Evolutionary conservation across 148 eudicot species (phyloP).

Genomic region (Bassia scoparia): DNA sequence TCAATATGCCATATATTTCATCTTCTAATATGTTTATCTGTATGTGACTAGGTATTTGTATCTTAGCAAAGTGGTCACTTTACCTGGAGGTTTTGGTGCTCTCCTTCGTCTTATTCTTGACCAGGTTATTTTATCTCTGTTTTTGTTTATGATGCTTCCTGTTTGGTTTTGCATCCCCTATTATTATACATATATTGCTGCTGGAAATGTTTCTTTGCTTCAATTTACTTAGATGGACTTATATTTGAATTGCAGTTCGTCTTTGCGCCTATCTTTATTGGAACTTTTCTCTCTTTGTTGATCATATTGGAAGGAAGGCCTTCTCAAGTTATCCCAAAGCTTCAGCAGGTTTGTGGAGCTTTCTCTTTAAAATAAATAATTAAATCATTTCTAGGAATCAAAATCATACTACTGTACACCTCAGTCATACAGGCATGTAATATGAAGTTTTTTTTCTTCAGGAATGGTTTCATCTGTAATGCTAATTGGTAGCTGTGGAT

Average conservation of each 20-base stretch:
- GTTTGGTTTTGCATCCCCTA: conserved; percentile 6
- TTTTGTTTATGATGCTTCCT: conserved; percentile 7
- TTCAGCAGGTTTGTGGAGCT: conserved; percentile 57
- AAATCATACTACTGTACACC: neutral
- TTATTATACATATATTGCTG: neutral
- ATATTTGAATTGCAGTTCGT: conserved; percentile 59
- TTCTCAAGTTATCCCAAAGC: conserved; percentile 75
- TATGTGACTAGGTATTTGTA: conserved; percentile 47
- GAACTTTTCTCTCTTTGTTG: conserved; percentile 62
- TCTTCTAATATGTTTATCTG: conserved; percentile 12
- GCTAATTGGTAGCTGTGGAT: conserved; percentile 96
- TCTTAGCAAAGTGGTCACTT: conserved; percentile 51
- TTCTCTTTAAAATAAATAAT: neutral
- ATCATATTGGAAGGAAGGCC: conserved; percentile 80
- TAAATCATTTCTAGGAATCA: neutral
- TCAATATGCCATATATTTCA: conserved; percentile 1
- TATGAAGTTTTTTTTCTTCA: conserved; percentile 27
- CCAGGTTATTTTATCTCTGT: conserved; percentile 35
- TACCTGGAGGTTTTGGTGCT: conserved; percentile 62
- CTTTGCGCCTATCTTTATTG: conserved; percentile 81
- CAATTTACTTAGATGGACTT: neutral
- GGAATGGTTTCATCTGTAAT: conserved; percentile 89
- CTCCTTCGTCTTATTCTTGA: conserved; percentile 58
- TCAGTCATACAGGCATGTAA: neutral
- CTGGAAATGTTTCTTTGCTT: neutral